These are phyloP conservation scores for Aquanectria penicillioides DNA, from an alignment of 2,329 filamentous ascomycete genomes.

Conservation along the genomic window DNA sequence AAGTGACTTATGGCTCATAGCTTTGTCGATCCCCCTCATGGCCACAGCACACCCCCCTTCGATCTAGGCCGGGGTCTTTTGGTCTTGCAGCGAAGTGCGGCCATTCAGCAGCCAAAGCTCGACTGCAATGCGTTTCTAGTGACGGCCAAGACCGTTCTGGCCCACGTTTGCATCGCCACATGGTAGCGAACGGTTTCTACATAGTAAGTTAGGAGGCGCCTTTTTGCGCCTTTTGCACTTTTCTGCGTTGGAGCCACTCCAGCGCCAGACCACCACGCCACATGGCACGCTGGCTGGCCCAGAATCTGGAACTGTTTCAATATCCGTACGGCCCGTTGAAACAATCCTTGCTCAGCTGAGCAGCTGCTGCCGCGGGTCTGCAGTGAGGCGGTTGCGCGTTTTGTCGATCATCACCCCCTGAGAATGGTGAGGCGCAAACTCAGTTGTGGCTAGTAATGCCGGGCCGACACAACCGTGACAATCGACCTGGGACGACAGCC, in stretches of 20 bases:
- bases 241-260: conserved; percentile 27
- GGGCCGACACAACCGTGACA: conserved; percentile 26
- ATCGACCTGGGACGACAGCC: background rate
- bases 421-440: conserved; percentile 33
- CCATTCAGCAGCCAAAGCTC: too few relatives aligned
- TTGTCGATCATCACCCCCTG: conserved; percentile 25
- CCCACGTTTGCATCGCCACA: conserved; percentile 4
- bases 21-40: conserved; percentile 35
- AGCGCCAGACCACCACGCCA: conserved; percentile 25
- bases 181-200: background rate
- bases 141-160: background rate
- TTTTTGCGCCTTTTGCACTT: conserved; percentile 23
- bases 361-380: background rate
- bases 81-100: conserved; percentile 10
- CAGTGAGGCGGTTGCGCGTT: conserved; percentile 13
- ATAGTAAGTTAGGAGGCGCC: background rate
- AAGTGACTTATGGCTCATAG: conserved; percentile 42
- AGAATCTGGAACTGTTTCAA: conserved; percentile 25
- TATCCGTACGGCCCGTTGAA: conserved; percentile 37
- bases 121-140: too few relatives aligned
- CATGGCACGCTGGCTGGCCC: conserved; percentile 22
- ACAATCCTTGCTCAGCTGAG: conserved; percentile 38
- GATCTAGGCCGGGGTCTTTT: conserved; percentile 14
- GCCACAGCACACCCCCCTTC: conserved; percentile 31
- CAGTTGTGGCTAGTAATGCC: conserved; percentile 38